Evolutionary conservation across 83 land plant genomes (phyloP).

Genomic region (Picea abies): DNA sequence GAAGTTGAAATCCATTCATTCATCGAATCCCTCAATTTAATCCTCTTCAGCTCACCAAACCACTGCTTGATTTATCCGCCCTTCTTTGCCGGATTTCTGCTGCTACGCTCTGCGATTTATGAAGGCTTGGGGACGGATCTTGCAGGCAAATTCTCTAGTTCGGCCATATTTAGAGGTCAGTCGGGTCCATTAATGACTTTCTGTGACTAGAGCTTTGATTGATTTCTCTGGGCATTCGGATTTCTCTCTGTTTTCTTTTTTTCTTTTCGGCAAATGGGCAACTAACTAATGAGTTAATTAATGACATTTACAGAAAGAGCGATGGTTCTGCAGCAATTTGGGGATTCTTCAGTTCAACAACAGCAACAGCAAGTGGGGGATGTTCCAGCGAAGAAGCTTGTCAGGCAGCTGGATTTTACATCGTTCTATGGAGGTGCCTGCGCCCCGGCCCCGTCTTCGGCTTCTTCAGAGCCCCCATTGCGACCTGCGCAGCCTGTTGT

Average conservation of each 20-base stretch:
- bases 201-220: background rate
- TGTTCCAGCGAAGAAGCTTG: conserved; percentile 8
- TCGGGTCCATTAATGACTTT: too few relatives aligned
- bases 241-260: background rate
- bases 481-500: conserved; percentile 2
- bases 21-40: background rate
- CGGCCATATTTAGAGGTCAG: background rate
- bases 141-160: background rate
- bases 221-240: background rate
- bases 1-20: background rate
- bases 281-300: background rate
- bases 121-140: background rate
- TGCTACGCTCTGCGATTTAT: background rate
- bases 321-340: background rate
- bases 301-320: background rate
- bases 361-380: conserved; percentile 16
- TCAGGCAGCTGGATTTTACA: conserved; percentile 22
- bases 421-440: background rate
- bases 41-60: background rate
- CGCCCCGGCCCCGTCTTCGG: background rate
- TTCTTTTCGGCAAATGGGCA: background rate
- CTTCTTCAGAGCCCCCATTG: conserved; percentile 3
- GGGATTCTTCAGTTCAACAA: conserved; percentile 9
- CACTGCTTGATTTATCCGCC: background rate
- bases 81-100: background rate